These are phyloP conservation scores for Pseudophaeomoniella oleicola DNA, from an alignment of 2,329 filamentous ascomycete species.

Conservation along the genomic window DNA sequence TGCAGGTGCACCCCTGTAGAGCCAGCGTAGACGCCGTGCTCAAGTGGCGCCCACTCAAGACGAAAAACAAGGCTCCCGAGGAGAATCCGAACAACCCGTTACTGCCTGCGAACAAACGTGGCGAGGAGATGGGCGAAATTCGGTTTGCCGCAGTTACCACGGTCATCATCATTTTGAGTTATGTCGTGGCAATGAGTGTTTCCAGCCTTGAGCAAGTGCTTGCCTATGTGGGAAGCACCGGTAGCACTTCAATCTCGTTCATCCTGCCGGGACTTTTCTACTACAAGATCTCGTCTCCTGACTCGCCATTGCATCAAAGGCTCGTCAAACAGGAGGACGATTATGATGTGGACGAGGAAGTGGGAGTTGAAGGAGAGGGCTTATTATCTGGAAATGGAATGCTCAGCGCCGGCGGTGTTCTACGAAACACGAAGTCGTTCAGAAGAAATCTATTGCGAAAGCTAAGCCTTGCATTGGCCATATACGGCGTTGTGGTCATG, in stretches of 20 bases:
- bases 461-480: slow-evolving; percentile 57
- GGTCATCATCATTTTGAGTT: slow-evolving; percentile 67
- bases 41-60: slow-evolving; percentile 61
- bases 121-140: slow-evolving; percentile 62
- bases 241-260: slow-evolving; percentile 90
- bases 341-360: slow-evolving; percentile 37
- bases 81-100: slow-evolving; percentile 23
- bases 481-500: slow-evolving; percentile 85
- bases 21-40: slow-evolving; percentile 92
- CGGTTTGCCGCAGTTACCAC: slow-evolving; percentile 86
- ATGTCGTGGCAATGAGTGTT: slow-evolving; percentile 81
- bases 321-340: slow-evolving; percentile 84
- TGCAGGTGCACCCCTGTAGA: slow-evolving; percentile 90
- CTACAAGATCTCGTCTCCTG: slow-evolving; percentile 90
- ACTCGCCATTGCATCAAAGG: slow-evolving; percentile 72
- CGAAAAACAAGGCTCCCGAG: slow-evolving; percentile 11
- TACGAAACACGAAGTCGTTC: slow-evolving; percentile 49
- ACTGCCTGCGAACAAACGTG: slow-evolving; percentile 22
- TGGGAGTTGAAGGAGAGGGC: slow-evolving; percentile 13
- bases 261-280: slow-evolving; percentile 94
- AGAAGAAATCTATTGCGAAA: slow-evolving; percentile 51
- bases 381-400: slow-evolving; percentile 22
- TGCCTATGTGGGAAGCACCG: slow-evolving; percentile 88
- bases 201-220: slow-evolving; percentile 79
- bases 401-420: slow-evolving; percentile 42